Evolutionary conservation across 805 yeast genomes (phyloP).

Genomic region (Pichia californica): DNA sequence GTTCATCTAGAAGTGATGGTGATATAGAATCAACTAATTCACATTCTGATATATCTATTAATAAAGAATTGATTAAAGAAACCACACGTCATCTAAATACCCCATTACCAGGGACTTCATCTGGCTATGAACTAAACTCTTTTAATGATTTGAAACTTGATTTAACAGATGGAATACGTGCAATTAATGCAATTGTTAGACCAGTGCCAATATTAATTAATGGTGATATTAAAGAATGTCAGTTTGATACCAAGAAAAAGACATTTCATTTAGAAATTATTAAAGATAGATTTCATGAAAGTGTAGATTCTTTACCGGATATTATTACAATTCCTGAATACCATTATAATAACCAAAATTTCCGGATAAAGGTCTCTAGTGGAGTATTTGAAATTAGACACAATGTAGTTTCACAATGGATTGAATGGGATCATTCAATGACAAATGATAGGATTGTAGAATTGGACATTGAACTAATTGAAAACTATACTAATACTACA

Average conservation of each 20-base stretch:
- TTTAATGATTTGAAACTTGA: not conserved
- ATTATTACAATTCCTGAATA: conserved; percentile 61
- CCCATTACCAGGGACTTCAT: too few relatives aligned
- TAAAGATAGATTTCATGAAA: not conserved
- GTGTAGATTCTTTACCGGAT: conserved; percentile 37
- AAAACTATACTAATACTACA: not conserved
- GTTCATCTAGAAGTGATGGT: too few relatives aligned
- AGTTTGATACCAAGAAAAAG: conserved; percentile 49
- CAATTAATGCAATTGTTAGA: conserved; percentile 65
- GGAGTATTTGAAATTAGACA: conserved; percentile 45
- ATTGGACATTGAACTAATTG: not conserved
- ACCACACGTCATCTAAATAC: conserved; percentile 4
- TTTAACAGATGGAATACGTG: conserved; percentile 54
- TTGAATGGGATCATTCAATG: conserved; percentile 65
- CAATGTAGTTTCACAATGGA: conserved; percentile 43
- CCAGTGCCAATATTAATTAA: conserved; percentile 64
- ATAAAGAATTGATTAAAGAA: not conserved
- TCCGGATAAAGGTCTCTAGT: conserved; percentile 43
- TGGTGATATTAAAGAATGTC: conserved; percentile 51
- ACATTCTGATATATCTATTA: not conserved
- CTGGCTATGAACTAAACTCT: not conserved
- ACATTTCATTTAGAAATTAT: conserved; percentile 44
- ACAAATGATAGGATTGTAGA: conserved; percentile 11
- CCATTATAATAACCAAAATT: conserved; percentile 54
- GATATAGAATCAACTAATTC: not conserved